Conservation (phyloP, 371 early-diverging fungal species). For the Rhizopus stolonifer region DNA sequence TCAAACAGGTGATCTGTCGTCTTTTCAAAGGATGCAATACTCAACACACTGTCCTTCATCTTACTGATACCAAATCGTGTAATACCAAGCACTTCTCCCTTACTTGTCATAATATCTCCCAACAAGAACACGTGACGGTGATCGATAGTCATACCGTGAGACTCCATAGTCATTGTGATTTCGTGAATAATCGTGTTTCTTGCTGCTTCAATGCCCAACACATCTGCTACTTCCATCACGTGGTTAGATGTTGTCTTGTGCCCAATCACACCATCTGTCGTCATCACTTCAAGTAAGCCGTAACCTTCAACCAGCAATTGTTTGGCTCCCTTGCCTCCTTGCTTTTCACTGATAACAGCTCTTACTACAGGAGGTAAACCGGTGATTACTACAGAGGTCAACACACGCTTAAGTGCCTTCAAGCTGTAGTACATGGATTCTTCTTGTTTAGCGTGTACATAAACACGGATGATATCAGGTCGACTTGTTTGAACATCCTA, state of each 20-base stretch:
- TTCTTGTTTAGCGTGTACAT: conserved; percentile 67
- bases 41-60: conserved; percentile 99
- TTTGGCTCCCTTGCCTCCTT: conserved; percentile 57
- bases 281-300: conserved; percentile 93
- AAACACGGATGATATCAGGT: conserved; percentile 75
- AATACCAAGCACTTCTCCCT: conserved; percentile 98
- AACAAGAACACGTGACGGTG: conserved; percentile 97
- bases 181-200: conserved; percentile 81
- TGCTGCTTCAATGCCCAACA: conserved; percentile 90
- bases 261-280: conserved; percentile 82
- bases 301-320: conserved; percentile 93
- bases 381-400: conserved; percentile 84
- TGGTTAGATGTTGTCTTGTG: conserved; percentile 87
- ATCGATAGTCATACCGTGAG: conserved; percentile 96
- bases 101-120: conserved; percentile 99
- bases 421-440: conserved; percentile 71
- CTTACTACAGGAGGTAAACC: conserved; percentile 87
- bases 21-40: conserved; percentile 99
- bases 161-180: conserved; percentile 86
- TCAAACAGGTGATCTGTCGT: conserved; percentile 99
- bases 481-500: conserved; percentile 75
- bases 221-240: conserved; percentile 90
- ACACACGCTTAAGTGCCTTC: conserved; percentile 81
- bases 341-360: conserved; percentile 83
- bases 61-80: conserved; percentile 99